phyloP scores from a whole-genome alignment of 306 rosid species.

The Boehmeria nivea region DNA sequence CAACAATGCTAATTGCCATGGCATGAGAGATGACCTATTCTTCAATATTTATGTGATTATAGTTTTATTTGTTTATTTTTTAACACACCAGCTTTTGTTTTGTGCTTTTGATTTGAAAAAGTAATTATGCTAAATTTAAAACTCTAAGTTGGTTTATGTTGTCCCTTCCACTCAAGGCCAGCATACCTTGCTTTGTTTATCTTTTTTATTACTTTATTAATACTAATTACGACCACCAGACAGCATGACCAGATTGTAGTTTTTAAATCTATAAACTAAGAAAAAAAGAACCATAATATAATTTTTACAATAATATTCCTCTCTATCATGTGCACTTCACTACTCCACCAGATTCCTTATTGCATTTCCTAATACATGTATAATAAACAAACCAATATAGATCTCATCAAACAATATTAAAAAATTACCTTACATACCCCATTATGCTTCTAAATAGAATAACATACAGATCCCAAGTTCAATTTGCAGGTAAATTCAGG shows the following conservation, averaged over 20 bases:
- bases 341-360: constrained; percentile 44
- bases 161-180: constrained; percentile 64
- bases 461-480: constrained; percentile 15
- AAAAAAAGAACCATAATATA: not conserved
- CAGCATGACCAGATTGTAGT: constrained; percentile 48
- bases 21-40: too few relatives aligned
- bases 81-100: too few relatives aligned
- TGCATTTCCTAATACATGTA: constrained; percentile 21
- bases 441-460: constrained; percentile 25
- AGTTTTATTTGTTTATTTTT: too few relatives aligned
- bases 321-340: constrained; percentile 68
- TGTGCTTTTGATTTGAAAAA: too few relatives aligned
- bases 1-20: too few relatives aligned
- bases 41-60: too few relatives aligned
- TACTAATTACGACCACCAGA: constrained; percentile 33
- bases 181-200: constrained; percentile 28
- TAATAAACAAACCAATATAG: constrained; percentile 23
- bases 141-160: constrained; percentile 23
- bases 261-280: not conserved
- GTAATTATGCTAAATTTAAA: constrained; percentile 15
- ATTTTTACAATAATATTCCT: constrained; percentile 24
- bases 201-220: constrained; percentile 32
- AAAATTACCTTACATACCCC: constrained; percentile 4
- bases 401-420: constrained; percentile 21
- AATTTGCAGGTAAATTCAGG: constrained; percentile 11